Evolutionary conservation across 306 rosid species (phyloP).

Genomic region (Medicago ruthenica): DNA sequence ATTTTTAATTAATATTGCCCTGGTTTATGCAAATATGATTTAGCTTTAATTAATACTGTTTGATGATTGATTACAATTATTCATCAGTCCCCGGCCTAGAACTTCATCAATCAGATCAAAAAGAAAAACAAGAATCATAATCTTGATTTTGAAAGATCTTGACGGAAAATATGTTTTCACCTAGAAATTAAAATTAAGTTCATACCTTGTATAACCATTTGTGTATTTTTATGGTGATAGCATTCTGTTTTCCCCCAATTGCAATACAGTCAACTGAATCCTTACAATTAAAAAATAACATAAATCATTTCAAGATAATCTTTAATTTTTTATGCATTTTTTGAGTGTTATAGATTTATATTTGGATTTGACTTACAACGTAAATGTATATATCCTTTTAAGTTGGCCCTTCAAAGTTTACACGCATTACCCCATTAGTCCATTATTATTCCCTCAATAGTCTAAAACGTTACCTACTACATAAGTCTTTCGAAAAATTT

Average conservation of each 20-base stretch:
- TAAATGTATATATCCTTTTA: background rate
- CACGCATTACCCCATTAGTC: background rate
- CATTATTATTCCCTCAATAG: background rate
- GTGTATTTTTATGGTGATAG: background rate
- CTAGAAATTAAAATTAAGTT: background rate
- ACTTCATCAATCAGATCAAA: slow-evolving; percentile 13
- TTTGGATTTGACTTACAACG: background rate
- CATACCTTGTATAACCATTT: background rate
- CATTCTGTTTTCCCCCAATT: background rate
- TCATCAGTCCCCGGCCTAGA: slow-evolving; percentile 14
- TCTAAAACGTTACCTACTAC: background rate
- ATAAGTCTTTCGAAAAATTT: background rate
- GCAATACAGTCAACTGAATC: background rate
- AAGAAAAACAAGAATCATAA: background rate
- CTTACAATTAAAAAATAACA: background rate
- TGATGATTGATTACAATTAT: background rate
- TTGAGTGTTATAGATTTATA: background rate
- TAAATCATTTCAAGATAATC: background rate
- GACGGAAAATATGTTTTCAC: background rate
- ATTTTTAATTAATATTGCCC: background rate
- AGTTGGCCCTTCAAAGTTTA: slow-evolving; percentile 11
- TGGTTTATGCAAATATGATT: slow-evolving; percentile 14
- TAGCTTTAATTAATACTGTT: background rate
- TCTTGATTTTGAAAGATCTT: background rate
- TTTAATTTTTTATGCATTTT: background rate